phyloP scores from a whole-genome alignment of 2,329 filamentous ascomycete genomes.

The Verticillium klebahnii region DNA sequence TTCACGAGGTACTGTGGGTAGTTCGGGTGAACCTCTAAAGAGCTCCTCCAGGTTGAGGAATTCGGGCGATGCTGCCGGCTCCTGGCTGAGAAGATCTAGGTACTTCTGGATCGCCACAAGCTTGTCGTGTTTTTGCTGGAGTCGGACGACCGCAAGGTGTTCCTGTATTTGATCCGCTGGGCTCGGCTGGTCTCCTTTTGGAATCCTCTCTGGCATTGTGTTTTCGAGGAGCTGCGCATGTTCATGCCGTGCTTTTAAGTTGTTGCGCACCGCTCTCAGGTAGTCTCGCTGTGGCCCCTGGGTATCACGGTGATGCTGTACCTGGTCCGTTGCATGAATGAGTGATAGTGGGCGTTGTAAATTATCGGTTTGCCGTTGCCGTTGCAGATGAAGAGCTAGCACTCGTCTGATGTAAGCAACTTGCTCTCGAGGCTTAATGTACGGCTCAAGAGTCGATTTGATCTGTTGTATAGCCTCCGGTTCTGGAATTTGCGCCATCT shows the following conservation, averaged over 20 bases:
- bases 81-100: slow-evolving; percentile 44
- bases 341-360: slow-evolving; percentile 39
- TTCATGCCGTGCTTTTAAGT: slow-evolving; percentile 44
- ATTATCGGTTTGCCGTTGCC: slow-evolving; percentile 9
- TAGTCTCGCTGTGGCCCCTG: slow-evolving; percentile 43
- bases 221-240: slow-evolving; percentile 34
- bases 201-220: neutral
- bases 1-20: slow-evolving; percentile 48
- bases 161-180: slow-evolving; percentile 34
- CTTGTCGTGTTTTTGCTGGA: slow-evolving; percentile 47
- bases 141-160: slow-evolving; percentile 45
- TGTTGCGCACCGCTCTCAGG: slow-evolving; percentile 46
- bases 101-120: slow-evolving; percentile 46
- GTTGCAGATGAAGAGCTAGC: slow-evolving; percentile 46
- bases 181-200: slow-evolving; percentile 14
- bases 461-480: slow-evolving; percentile 31
- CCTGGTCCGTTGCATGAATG: slow-evolving; percentile 31
- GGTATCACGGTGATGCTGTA: slow-evolving; percentile 10
- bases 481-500: slow-evolving; percentile 16
- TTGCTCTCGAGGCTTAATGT: slow-evolving; percentile 54
- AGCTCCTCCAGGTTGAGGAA: slow-evolving; percentile 46
- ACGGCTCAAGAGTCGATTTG: slow-evolving; percentile 42
- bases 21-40: slow-evolving; percentile 35
- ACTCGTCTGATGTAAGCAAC: slow-evolving; percentile 51
- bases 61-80: slow-evolving; percentile 44